Conservation (phyloP, 2,329 filamentous ascomycete genomes). For the Xylaria sp. region DNA sequence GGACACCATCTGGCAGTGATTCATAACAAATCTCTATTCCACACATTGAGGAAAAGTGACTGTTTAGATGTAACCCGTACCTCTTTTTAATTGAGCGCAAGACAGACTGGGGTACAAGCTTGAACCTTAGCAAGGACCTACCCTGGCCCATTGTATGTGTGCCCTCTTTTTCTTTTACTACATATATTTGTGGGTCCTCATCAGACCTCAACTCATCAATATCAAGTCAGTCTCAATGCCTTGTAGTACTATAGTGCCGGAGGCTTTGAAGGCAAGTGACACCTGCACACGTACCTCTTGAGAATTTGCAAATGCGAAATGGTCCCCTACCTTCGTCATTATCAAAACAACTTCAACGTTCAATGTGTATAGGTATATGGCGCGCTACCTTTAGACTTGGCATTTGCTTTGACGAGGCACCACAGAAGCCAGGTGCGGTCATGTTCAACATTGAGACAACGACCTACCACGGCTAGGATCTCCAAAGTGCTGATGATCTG, state of each 20-base stretch:
- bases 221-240: too few species aligned
- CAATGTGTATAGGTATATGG: background rate
- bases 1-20: background rate
- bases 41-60: background rate
- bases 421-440: background rate
- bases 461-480: background rate
- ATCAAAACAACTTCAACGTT: background rate
- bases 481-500: slow-evolving; percentile 7
- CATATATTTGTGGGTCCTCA: background rate
- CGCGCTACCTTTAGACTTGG: slow-evolving; percentile 12
- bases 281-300: background rate
- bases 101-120: too few species aligned
- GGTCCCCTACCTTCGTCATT: background rate
- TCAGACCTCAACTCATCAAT: background rate
- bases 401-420: slow-evolving; percentile 4
- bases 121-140: background rate
- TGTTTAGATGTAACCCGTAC: background rate
- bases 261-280: background rate
- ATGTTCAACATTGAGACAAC: background rate
- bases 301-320: background rate
- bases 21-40: slow-evolving; percentile 7
- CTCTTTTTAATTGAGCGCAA: background rate
- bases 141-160: background rate
- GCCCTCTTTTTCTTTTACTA: too few species aligned
- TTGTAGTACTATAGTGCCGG: background rate